Evolutionary conservation across 2,329 filamentous ascomycete species (phyloP).

Genomic region (Sordariomycetes sp.): DNA sequence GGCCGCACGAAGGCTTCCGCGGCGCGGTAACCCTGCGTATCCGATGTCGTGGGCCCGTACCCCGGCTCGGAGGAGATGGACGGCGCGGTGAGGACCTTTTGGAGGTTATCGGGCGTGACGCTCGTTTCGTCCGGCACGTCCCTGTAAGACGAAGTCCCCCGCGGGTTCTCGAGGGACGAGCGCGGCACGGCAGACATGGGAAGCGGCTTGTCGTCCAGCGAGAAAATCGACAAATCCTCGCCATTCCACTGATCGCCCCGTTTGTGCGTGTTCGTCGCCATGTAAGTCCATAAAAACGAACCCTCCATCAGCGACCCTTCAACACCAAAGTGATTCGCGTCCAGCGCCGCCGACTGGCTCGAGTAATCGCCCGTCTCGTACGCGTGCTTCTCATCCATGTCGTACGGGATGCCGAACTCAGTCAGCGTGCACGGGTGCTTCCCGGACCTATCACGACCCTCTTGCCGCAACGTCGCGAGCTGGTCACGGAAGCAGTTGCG

Average conservation of each 20-base stretch:
- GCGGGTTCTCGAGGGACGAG: constrained; percentile 8
- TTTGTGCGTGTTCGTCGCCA: constrained; percentile 68
- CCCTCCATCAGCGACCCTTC: constrained; percentile 77
- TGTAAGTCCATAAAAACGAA: constrained; percentile 84
- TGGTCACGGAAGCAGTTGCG: constrained; percentile 88
- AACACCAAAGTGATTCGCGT: constrained; percentile 88
- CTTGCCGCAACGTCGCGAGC: constrained; percentile 66
- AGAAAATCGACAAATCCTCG: constrained; percentile 87
- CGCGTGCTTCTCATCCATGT: constrained; percentile 94
- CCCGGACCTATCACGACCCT: constrained; percentile 80
- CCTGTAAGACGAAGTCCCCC: constrained; percentile 11
- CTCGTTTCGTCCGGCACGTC: constrained; percentile 36
- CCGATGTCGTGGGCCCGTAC: constrained; percentile 43
- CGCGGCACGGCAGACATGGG: constrained; percentile 33
- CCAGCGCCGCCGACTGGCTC: constrained; percentile 82
- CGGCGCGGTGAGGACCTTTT: constrained; percentile 54
- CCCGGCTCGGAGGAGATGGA: constrained; percentile 48
- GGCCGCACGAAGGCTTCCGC: constrained; percentile 90
- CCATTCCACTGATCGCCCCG: constrained; percentile 96
- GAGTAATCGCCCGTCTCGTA: constrained; percentile 94
- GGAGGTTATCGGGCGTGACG: constrained; percentile 65
- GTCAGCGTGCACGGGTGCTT: constrained; percentile 81
- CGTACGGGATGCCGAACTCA: constrained; percentile 95
- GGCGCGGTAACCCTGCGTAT: constrained; percentile 64
- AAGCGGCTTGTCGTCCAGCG: constrained; percentile 61